phyloP scores from a whole-genome alignment of 306 rosid species.

The Inga oerstediana region DNA sequence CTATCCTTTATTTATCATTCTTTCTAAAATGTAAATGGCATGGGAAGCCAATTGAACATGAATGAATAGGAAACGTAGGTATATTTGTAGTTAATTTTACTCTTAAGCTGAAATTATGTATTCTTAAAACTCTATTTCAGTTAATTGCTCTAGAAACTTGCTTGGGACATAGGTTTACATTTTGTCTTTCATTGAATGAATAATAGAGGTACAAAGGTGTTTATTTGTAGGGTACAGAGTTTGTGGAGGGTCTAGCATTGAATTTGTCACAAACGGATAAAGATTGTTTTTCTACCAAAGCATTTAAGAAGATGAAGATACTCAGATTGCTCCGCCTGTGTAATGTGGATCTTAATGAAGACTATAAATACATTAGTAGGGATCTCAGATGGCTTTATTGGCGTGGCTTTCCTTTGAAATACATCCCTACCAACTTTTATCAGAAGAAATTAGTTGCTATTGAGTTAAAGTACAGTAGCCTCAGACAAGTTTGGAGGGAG shows the following conservation, averaged over 20 bases:
- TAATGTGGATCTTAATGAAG: constrained; percentile 31
- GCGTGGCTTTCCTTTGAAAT: constrained; percentile 24
- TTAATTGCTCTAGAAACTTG: background rate
- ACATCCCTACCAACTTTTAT: constrained; percentile 20
- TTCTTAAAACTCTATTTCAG: background rate
- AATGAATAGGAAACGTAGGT: background rate
- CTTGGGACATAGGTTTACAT: background rate
- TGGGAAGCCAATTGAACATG: background rate
- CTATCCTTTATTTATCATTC: background rate
- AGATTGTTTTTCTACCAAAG: background rate
- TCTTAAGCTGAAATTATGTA: background rate
- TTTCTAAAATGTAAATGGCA: background rate
- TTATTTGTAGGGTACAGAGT: constrained; percentile 30
- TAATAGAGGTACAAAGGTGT: background rate
- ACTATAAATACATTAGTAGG: constrained; percentile 30
- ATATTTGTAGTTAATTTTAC: background rate
- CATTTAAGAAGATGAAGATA: constrained; percentile 36
- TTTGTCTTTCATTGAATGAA: background rate
- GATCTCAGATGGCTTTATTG: constrained; percentile 36
- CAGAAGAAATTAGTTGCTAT: constrained; percentile 28
- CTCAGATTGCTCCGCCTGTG: constrained; percentile 39
- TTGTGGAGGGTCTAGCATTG: constrained; percentile 36
- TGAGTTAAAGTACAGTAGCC: constrained; percentile 22
- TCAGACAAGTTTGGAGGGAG: constrained; percentile 18
- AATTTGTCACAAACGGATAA: background rate